Conservation (phyloP, 768 basidiomycete genomes). For the Hydnomerulius pinastri region DNA sequence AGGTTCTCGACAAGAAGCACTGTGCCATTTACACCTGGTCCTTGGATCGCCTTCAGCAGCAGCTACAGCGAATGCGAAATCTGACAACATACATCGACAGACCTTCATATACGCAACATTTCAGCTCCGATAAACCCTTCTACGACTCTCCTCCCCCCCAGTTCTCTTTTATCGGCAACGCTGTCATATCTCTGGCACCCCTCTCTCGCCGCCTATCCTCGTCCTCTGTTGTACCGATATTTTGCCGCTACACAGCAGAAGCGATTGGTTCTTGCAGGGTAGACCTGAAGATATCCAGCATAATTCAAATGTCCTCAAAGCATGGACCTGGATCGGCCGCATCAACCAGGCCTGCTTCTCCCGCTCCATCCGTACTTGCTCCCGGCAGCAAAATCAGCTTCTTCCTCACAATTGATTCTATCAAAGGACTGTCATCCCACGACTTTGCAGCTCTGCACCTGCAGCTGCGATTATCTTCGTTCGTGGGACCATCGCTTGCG, state of each 20-base stretch:
- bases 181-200: conserved; percentile 78
- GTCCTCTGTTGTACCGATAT: conserved; percentile 80
- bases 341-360: conserved; percentile 77
- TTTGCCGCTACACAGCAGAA: conserved; percentile 91
- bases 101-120: conserved; percentile 92
- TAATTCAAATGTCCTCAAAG: conserved; percentile 57
- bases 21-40: conserved; percentile 93
- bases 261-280: conserved; percentile 94
- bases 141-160: conserved; percentile 85
- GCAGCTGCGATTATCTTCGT: conserved; percentile 85
- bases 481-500: conserved; percentile 68
- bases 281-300: conserved; percentile 77
- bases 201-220: conserved; percentile 77
- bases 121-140: conserved; percentile 92
- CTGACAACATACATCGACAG: conserved; percentile 86
- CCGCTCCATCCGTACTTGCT: conserved; percentile 64
- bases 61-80: conserved; percentile 92
- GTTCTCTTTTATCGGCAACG: conserved; percentile 92
- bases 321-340: conserved; percentile 60
- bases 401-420: conserved; percentile 80
- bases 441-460: conserved; percentile 87
- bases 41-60: conserved; percentile 82
- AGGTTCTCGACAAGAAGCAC: conserved; percentile 87
- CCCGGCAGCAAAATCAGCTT: conserved; percentile 83
- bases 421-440: conserved; percentile 87